Conservation (phyloP, 257 asterid species). For the Apocynum venetum region DNA sequence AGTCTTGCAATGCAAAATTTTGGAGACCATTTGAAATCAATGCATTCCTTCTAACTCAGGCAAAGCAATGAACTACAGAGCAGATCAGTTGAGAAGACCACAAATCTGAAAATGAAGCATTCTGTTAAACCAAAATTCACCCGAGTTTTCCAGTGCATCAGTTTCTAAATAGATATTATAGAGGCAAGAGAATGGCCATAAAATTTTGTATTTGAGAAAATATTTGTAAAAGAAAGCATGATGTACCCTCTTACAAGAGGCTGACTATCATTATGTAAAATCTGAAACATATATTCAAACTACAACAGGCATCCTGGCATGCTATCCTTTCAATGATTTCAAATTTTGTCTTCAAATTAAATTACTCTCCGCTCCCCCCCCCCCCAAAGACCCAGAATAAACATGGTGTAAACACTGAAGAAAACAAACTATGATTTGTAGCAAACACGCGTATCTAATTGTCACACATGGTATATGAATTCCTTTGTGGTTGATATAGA, state of each 20-base stretch:
- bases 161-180: background rate
- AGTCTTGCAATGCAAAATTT: background rate
- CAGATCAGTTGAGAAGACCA: conserved; percentile 6
- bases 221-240: too few relatives aligned
- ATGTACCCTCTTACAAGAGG: conserved; percentile 1
- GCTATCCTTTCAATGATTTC: background rate
- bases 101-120: background rate
- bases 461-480: background rate
- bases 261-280: background rate
- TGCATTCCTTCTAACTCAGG: background rate
- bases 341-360: background rate
- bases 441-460: background rate
- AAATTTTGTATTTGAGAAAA: background rate
- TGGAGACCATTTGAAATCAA: background rate
- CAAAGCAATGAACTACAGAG: background rate
- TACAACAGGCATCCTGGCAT: background rate
- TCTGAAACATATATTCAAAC: background rate
- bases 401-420: background rate
- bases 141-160: background rate
- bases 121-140: background rate
- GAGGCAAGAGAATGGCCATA: background rate
- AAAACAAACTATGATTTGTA: background rate
- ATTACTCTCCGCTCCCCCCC: too few relatives aligned
- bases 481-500: background rate
- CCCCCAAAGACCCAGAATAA: background rate